Conservation (phyloP, 352 stramenopile genomes). For the Aphanomyces euteiches region DNA sequence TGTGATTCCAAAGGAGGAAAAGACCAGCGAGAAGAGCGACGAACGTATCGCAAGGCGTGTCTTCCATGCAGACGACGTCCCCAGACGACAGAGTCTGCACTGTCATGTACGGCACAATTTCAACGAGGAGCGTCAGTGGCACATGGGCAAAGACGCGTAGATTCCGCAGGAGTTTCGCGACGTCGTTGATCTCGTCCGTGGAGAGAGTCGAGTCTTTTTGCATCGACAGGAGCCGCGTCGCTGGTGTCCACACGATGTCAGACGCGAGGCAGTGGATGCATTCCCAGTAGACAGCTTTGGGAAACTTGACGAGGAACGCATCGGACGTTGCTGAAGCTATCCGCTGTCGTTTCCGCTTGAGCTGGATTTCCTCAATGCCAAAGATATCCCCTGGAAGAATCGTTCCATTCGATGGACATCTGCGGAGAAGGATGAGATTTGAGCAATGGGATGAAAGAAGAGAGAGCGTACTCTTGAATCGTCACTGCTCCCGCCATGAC, state of each 20-base stretch:
- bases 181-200: neutral
- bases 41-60: conserved; percentile 8
- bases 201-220: neutral
- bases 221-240: neutral
- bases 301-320: conserved; percentile 14
- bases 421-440: neutral
- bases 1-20: neutral
- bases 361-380: conserved; percentile 4
- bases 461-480: conserved; percentile 1
- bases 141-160: conserved; percentile 9
- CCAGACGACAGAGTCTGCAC: neutral
- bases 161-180: conserved; percentile 9
- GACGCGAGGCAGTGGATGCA: neutral
- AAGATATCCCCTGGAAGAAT: conserved; percentile 18
- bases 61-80: conserved; percentile 18
- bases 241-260: neutral
- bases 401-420: neutral
- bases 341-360: neutral
- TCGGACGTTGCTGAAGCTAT: conserved; percentile 5
- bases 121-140: conserved; percentile 7
- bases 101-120: conserved; percentile 14
- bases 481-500: neutral
- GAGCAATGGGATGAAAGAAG: neutral
- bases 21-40: neutral
- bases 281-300: neutral